phyloP scores from a whole-genome alignment of 345 rosid species.

The Populus euphratica region DNA sequence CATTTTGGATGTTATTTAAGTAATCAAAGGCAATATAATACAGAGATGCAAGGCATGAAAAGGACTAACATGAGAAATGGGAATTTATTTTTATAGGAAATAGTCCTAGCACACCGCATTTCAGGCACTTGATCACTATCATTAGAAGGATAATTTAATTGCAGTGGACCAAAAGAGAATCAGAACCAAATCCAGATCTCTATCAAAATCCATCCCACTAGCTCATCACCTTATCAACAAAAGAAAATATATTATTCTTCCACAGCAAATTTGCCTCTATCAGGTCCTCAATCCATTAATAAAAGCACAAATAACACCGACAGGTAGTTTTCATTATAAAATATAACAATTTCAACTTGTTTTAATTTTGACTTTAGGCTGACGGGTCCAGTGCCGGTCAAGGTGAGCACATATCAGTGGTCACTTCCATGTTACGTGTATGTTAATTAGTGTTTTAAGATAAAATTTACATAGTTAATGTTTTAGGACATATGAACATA shows the following conservation, averaged over 20 bases:
- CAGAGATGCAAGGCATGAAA: neutral
- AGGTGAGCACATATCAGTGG: neutral
- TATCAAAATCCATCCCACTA: neutral
- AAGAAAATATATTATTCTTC: no score
- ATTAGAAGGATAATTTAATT: conserved; percentile 5
- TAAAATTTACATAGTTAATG: no score
- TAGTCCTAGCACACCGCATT: neutral
- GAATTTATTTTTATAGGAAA: neutral
- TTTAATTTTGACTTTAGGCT: no score
- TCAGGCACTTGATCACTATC: neutral
- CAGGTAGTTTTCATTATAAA: neutral
- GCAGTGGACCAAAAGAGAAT: conserved; percentile 8
- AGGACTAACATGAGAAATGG: neutral
- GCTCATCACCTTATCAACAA: neutral
- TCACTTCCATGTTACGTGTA: neutral
- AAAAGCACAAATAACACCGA: neutral
- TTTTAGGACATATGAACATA: no score
- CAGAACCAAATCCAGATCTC: conserved; percentile 15
- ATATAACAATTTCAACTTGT: no score
- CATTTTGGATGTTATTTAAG: neutral
- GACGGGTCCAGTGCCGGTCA: no score
- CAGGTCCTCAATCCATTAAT: neutral
- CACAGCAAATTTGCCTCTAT: neutral
- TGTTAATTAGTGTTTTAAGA: no score
- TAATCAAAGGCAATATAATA: no score